These are phyloP conservation scores for Rauvolfia tetraphylla DNA, from an alignment of 257 asterid species.

Conservation along the genomic window DNA sequence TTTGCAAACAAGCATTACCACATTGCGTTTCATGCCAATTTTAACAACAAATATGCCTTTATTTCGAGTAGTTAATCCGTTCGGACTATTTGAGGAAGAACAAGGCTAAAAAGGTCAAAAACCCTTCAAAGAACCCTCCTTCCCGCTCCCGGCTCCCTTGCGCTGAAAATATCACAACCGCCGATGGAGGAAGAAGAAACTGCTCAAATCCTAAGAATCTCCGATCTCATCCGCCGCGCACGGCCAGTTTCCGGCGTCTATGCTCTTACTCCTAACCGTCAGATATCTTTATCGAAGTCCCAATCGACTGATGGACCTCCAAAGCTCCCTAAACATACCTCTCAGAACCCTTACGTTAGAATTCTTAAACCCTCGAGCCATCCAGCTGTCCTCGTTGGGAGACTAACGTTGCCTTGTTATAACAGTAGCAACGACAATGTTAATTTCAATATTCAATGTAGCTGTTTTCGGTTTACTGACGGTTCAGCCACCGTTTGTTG, in stretches of 20 bases:
- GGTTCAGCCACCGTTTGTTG: conserved; percentile 57
- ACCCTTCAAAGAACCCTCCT: neutral
- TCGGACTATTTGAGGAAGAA: too few relatives aligned
- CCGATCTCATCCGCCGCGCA: conserved; percentile 49
- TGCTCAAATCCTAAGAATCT: conserved; percentile 28
- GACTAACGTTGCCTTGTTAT: conserved; percentile 46
- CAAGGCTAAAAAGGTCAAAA: too few relatives aligned
- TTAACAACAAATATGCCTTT: too few relatives aligned
- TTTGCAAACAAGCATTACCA: too few relatives aligned
- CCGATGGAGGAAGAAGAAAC: conserved; percentile 43
- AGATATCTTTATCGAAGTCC: conserved; percentile 12
- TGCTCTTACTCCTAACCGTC: conserved; percentile 34
- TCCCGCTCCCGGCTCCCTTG: conserved; percentile 10
- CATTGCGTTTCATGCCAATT: too few relatives aligned
- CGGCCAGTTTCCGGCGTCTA: conserved; percentile 52
- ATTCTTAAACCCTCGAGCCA: conserved; percentile 53
- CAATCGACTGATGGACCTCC: conserved; percentile 13
- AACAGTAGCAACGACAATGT: neutral
- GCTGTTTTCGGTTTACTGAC: conserved; percentile 66
- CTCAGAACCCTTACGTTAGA: conserved; percentile 26
- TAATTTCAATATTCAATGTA: conserved; percentile 24
- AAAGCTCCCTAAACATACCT: conserved; percentile 14
- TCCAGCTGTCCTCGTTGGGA: conserved; percentile 51
- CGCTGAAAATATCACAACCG: neutral
- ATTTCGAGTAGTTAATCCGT: too few relatives aligned